phyloP scores from a whole-genome alignment of 2,329 filamentous ascomycete genomes.

The Cadophora gregata region DNA sequence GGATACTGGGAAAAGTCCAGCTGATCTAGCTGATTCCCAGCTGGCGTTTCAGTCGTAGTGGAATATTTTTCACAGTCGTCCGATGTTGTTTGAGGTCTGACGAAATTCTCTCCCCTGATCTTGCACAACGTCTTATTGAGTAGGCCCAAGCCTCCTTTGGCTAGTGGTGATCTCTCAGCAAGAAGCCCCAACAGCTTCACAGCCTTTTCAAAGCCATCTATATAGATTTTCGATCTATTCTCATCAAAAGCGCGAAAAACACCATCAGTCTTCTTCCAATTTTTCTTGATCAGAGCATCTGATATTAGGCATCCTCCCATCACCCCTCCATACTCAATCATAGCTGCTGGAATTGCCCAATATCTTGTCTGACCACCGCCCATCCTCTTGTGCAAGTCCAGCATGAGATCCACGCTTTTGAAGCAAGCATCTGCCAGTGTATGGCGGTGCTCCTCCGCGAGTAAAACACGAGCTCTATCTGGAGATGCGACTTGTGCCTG shows the following conservation, averaged over 20 bases:
- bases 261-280: neutral
- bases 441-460: slow-evolving; percentile 7
- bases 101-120: neutral
- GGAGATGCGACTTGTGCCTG: neutral
- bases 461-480: neutral
- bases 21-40: neutral
- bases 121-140: neutral
- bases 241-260: neutral
- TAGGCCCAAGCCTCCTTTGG: neutral
- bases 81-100: neutral
- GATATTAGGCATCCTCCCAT: neutral
- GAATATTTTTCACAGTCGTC: neutral
- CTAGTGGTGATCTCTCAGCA: neutral
- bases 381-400: neutral
- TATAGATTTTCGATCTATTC: neutral
- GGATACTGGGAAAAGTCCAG: neutral
- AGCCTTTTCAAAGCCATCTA: neutral
- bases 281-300: neutral
- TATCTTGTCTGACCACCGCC: slow-evolving; percentile 2
- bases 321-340: slow-evolving; percentile 3
- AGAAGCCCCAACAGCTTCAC: neutral
- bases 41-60: neutral
- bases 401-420: neutral
- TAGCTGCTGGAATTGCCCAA: slow-evolving; percentile 6
- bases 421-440: slow-evolving; percentile 7